Base-by-base conservation (phyloP, 257 asterid species). In the Ballota nigra region DNA sequence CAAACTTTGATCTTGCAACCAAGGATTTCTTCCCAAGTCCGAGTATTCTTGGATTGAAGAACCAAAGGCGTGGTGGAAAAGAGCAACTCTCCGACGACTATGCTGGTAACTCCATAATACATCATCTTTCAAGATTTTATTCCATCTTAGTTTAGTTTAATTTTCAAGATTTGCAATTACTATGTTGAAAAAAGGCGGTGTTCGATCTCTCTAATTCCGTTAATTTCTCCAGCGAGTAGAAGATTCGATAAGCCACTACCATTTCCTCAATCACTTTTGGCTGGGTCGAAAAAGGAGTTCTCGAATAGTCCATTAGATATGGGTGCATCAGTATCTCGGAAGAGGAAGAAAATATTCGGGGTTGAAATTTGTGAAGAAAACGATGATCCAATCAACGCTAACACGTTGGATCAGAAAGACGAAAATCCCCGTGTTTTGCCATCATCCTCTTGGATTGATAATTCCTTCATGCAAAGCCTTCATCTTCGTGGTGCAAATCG, bases 271-370 rank as follows among this genome's bases (percentile, higher is more conserved):
- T 33, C 78, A 18, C 68, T 66, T 20, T 63, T n/a, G 36, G 75
- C 72, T 45, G 85, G 77, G 72, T 68, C 75, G 23, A 56, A 68
- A 65, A 69, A 78, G 18, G 81, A 72, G 29, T 58, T 69, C 47
- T 69, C 75, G 10, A 63, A 73, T 67, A 24, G 59, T 52, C 77
- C 72, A 1, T 67, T 59, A 15, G 82, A 76, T 66, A 68, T 61
- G 6, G 34, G 75, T 60, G 65, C 81, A 28, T 73, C 87, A 9
- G 83, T 78, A 61, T 22, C 65, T 65, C 80, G 45, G 79, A 82
- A 45, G 68, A 89, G 80, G 68, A 79, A 75, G 75, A 87, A 79
- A 58, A 74, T 89, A 12, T 92, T 89, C 38, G 98, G 96, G 29
- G 84, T 89, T 7, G 94, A 87, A 61, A 83, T 92, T 74, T 81